Evolutionary conservation across 2,329 filamentous ascomycete species (phyloP).

Genomic region (Colletotrichum karsti): DNA sequence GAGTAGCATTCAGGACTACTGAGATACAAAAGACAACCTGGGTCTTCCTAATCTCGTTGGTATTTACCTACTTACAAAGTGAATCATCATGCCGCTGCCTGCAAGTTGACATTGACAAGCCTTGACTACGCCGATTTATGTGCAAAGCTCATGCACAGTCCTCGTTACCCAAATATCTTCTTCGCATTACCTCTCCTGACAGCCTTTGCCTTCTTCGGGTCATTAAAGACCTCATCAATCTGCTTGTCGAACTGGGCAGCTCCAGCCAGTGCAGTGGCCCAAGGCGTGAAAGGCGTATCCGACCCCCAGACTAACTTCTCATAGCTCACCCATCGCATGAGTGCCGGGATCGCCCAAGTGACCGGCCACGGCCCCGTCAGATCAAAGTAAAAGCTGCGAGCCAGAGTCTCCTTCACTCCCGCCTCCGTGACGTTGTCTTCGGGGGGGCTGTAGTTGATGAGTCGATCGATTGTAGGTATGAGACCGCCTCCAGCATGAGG

Average conservation of each 20-base stretch:
- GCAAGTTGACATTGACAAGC: no score
- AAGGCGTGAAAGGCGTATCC: conserved; percentile 34
- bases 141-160: no score
- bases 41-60: no score
- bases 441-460: neutral
- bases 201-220: neutral
- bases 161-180: neutral
- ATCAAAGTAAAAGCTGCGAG: conserved; percentile 35
- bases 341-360: conserved; percentile 26
- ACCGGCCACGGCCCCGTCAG: conserved; percentile 36
- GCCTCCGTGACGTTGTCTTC: conserved; percentile 41
- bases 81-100: no score
- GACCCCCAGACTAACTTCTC: conserved; percentile 32
- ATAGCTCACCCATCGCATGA: conserved; percentile 34
- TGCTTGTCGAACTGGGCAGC: neutral
- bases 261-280: neutral
- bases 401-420: conserved; percentile 24
- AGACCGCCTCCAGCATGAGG: conserved; percentile 36
- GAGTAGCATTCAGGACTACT: no score
- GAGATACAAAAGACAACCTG: no score
- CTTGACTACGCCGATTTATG: no score
- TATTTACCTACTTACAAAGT: no score
- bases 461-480: conserved; percentile 33
- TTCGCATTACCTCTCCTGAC: neutral
- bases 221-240: neutral